These are phyloP conservation scores for Tetratostichococcus sp. DNA, from an alignment of 139 green algal species.

Conservation along the genomic window DNA sequence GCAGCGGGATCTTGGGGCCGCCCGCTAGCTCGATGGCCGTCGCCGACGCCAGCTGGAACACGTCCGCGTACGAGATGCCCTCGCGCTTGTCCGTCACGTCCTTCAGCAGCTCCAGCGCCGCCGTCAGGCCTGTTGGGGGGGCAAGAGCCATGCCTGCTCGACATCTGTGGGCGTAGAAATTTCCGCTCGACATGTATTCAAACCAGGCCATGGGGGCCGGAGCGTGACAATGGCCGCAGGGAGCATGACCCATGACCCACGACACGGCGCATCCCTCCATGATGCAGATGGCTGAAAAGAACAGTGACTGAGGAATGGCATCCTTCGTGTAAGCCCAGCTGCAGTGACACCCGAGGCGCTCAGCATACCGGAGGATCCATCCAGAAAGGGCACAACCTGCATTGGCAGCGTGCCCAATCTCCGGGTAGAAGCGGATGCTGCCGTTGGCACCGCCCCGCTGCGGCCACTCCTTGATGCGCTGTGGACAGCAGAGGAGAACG, in stretches of 20 bases:
- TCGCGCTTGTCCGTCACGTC: constrained; percentile 45
- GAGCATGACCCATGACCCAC: too few species aligned
- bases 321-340: too few species aligned
- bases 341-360: too few species aligned
- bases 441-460: constrained; percentile 72
- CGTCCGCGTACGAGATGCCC: constrained; percentile 57
- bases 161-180: too few species aligned
- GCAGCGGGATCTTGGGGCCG: constrained; percentile 83
- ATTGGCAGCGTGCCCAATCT: constrained; percentile 81
- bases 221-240: too few species aligned
- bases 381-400: constrained; percentile 44
- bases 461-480: constrained; percentile 57
- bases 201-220: too few species aligned
- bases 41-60: constrained; percentile 64
- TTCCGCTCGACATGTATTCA: too few species aligned
- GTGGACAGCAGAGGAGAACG: neutral
- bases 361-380: too few species aligned
- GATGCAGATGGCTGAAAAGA: too few species aligned
- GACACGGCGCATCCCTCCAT: too few species aligned
- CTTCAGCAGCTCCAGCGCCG: constrained; percentile 40
- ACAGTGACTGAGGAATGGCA: too few species aligned
- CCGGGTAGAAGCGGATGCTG: constrained; percentile 83
- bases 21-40: constrained; percentile 61
- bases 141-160: too few species aligned
- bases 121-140: constrained; percentile 26